Conservation (phyloP, 805 yeast genomes). For the Candida boidinii region DNA sequence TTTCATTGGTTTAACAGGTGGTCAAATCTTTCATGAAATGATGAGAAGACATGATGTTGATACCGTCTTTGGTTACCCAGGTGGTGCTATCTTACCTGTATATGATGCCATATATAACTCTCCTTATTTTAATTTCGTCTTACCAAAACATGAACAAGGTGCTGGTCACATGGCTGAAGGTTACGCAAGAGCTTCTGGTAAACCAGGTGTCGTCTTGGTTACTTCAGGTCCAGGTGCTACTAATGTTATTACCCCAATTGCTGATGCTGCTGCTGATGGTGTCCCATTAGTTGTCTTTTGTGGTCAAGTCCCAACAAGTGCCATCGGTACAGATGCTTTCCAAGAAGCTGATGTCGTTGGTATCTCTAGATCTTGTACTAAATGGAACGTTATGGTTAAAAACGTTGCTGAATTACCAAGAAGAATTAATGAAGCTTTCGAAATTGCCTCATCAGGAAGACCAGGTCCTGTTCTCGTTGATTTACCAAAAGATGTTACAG, state of each 20-base stretch:
- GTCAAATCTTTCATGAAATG: conserved; percentile 98
- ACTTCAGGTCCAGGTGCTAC: conserved; percentile 99
- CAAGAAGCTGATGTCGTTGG: conserved; percentile 99
- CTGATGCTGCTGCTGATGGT: conserved; percentile 96
- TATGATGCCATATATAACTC: conserved; percentile 95
- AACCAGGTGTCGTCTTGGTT: conserved; percentile 95
- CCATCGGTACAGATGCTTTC: conserved; percentile 98
- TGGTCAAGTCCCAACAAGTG: conserved; percentile 93
- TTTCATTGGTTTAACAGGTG: conserved; percentile 94
- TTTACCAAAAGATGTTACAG: conserved; percentile 96
- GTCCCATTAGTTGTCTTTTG: conserved; percentile 94
- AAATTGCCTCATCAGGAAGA: conserved; percentile 91
- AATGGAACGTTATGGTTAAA: conserved; percentile 99
- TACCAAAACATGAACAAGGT: conserved; percentile 98
- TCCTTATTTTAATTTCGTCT: conserved; percentile 76
- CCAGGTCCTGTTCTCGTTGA: conserved; percentile 99
- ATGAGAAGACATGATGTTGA: conserved; percentile 94
- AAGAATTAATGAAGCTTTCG: conserved; percentile 95
- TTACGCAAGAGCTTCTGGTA: conserved; percentile 90
- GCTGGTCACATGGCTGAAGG: conserved; percentile 99
- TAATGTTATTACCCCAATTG: conserved; percentile 96
- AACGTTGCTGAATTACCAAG: conserved; percentile 89
- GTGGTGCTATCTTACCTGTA: conserved; percentile 97
- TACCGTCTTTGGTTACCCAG: conserved; percentile 95
- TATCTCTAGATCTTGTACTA: conserved; percentile 93